Evolutionary conservation across 257 asterid species (phyloP).

Genomic region (Fraxinus quadrangulata): DNA sequence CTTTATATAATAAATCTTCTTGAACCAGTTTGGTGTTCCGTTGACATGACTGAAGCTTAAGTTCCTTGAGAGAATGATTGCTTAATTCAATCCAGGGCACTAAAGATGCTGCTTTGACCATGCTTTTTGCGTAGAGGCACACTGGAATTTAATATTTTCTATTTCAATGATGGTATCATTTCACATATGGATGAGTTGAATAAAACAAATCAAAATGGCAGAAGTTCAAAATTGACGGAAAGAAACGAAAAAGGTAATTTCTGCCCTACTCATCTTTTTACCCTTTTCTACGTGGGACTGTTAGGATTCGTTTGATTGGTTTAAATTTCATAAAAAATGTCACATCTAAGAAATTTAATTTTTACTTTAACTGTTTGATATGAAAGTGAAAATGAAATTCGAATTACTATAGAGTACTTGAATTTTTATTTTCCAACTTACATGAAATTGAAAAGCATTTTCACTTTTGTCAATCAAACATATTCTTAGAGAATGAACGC

Average conservation of each 20-base stretch:
- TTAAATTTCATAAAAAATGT: no score
- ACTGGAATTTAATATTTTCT: not conserved
- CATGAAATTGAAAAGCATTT: no score
- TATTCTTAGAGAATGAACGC: no score
- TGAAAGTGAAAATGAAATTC: no score
- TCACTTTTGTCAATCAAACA: no score
- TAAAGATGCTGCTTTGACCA: not conserved
- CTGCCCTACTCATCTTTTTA: not conserved
- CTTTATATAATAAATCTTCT: not conserved
- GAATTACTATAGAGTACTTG: no score
- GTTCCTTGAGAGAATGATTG: not conserved
- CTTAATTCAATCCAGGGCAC: not conserved
- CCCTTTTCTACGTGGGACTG: not conserved
- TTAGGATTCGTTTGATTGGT: no score
- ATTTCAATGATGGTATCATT: not conserved
- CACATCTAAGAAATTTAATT: no score
- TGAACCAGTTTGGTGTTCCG: not conserved
- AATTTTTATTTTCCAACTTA: no score
- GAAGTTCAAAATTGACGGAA: not conserved
- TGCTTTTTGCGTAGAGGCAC: not conserved
- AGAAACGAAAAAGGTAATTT: not conserved
- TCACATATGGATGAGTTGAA: not conserved
- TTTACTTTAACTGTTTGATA: no score
- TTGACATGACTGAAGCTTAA: not conserved
- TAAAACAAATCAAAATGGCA: not conserved